Evolutionary conservation across 2,329 filamentous ascomycete genomes (phyloP).

Genomic region (Cladosporium sp.): DNA sequence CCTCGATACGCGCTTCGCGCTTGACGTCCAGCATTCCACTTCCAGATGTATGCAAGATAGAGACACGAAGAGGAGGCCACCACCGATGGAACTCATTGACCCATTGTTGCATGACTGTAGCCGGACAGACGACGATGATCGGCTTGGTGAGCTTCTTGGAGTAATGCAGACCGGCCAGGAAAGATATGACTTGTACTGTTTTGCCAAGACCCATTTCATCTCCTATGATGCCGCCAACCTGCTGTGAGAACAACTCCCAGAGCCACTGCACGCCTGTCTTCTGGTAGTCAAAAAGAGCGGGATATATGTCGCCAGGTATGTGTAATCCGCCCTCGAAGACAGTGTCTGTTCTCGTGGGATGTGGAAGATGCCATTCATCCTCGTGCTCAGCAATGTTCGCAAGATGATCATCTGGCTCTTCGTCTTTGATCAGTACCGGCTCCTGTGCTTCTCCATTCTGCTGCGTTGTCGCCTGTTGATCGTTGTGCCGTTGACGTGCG

Average conservation of each 20-base stretch:
- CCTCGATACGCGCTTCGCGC: constrained; percentile 56
- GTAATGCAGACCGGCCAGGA: constrained; percentile 85
- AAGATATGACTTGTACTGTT: constrained; percentile 74
- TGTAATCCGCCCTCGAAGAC: constrained; percentile 67
- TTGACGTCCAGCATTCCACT: constrained; percentile 87
- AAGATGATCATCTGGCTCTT: constrained; percentile 30
- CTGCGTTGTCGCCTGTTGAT: constrained; percentile 14
- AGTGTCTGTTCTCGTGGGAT: constrained; percentile 74
- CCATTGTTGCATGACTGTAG: constrained; percentile 94
- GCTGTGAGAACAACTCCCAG: constrained; percentile 81
- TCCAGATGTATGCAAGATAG: constrained; percentile 88
- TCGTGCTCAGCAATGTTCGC: constrained; percentile 29
- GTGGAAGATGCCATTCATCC: constrained; percentile 77
- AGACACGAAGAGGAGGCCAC: constrained; percentile 98
- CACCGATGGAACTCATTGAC: constrained; percentile 97
- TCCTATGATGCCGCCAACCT: constrained; percentile 88
- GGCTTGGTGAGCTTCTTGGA: constrained; percentile 79
- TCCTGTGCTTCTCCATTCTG: not conserved
- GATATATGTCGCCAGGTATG: constrained; percentile 87
- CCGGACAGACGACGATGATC: constrained; percentile 85
- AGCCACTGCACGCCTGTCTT: constrained; percentile 97
- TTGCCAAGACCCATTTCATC: constrained; percentile 99
- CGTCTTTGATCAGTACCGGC: constrained; percentile 6
- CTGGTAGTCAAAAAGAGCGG: constrained; percentile 90
- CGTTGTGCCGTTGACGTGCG: constrained; percentile 44